Conservation (phyloP, 192 early-diverging fungal species). For the Mortierella antarctica region DNA sequence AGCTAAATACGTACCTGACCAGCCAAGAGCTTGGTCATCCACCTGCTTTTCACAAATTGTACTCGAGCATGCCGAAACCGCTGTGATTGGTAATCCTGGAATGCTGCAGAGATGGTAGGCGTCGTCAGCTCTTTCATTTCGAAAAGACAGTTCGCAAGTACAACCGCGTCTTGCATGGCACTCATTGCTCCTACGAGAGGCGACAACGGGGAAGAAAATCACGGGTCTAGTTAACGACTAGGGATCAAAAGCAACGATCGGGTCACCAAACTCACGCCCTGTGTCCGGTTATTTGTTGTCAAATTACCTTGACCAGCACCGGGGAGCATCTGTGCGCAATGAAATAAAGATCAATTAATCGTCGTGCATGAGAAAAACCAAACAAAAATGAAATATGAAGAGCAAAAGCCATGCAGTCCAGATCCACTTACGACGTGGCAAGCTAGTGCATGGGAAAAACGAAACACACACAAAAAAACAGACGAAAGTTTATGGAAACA, state of each 20-base stretch:
- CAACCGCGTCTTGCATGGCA: slow-evolving; percentile 10
- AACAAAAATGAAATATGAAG: too few species aligned
- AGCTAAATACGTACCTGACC: slow-evolving; percentile 1
- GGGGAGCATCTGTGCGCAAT: background rate
- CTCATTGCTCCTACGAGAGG: background rate
- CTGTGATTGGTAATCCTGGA: slow-evolving; percentile 1
- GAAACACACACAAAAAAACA: too few species aligned
- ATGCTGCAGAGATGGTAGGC: slow-evolving; percentile 5
- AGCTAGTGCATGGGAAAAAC: background rate
- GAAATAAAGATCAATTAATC: background rate
- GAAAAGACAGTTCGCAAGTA: slow-evolving; percentile 10
- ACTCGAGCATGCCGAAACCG: background rate
- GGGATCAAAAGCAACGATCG: background rate
- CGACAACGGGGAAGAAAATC: background rate
- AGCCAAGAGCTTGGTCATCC: background rate
- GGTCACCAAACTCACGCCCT: background rate
- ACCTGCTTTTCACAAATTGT: background rate
- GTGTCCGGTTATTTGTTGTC: background rate
- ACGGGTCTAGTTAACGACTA: background rate
- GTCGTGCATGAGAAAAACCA: background rate
- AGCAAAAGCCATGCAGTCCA: too few species aligned
- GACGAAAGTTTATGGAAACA: background rate
- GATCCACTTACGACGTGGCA: too few species aligned
- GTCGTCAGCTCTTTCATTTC: slow-evolving; percentile 5
- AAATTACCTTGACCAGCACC: slow-evolving; percentile 5